Evolutionary conservation across 306 rosid genomes (phyloP), one percentile per base, ranked within the genome.

Genomic region (Cicer pinnatifidum): DNA sequence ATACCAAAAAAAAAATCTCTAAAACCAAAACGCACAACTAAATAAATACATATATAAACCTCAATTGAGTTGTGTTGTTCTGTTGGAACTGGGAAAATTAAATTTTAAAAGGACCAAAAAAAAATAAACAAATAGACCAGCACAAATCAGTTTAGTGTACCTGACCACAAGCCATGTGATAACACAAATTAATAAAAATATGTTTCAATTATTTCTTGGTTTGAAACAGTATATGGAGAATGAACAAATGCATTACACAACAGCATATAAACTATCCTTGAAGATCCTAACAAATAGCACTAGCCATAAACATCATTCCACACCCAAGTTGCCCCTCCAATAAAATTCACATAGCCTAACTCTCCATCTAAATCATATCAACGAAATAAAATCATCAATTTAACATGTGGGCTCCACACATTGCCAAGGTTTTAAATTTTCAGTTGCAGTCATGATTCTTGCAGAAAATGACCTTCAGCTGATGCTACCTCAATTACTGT

Each of bases 71-170:
- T 62, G 39, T 16, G 3, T n/a, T 16, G 7, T 48, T 48, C 10
- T 48, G 13, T 38, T 63, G 44, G 8, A 28, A 13, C 65, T 12
- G 15, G 15, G 28, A 47, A 62, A 11, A 48, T 17, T 62, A 62
- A 5, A 51, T 12, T 37, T 33, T 16, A 41, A 13, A 60, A 45
- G 60, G 50, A 46, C 17, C 58, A 23, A 23, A 17, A 0, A 8
- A 40, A 48, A 13, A 44, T 48, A 73, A 73, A 33, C 10, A 61
- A 38, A 59, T 8, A 61, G 13, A 37, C 78, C 61, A 46, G 8
- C 50, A 47, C 20, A 60, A 61, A 46, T 45, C 35, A 13, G 38
- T 35, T 19, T 62, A 61, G 35, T 62, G 39, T 37, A 48, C 48
- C 10, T 37, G 28, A 8, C 12, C 60, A 2, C 19, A 23, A 19